Base-by-base conservation (phyloP, 164 flowering plant species). In the Vitis labrusca region DNA sequence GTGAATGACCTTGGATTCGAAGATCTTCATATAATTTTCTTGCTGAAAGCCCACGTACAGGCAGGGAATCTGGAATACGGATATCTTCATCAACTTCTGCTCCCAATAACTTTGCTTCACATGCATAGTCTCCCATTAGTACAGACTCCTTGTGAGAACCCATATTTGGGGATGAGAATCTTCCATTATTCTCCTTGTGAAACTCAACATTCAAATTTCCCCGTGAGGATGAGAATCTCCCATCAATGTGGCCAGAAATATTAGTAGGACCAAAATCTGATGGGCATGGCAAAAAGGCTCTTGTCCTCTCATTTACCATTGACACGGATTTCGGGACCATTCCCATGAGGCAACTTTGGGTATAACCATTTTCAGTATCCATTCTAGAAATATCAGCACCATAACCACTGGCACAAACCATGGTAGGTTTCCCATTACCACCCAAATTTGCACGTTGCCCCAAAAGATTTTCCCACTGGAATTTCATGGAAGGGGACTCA, bases 391-490 rank as follows among this genome's bases (percentile, higher is more conserved):
- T 44, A 9, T 30, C 67, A 53, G 14, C 49, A 29, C 54, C 67
- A 63, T 5, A 29, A 44, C 27, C 44, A 16, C 11, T 29, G 44
- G 44, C 44, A 37, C 5, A 3, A 37, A 3, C 44, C 44, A 37
- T 37, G 44, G 44, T 47, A 16, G 63, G 50, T 49, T 55, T 66
- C 11, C 12, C 52, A 30, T n/a, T 47, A 27, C 59, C 17, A 5
- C 49, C 47, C 5, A 56, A 61, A 32, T 29, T 67, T 11, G 50
- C 37, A 0, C 44, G 64, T 44, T 74, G 71, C 0, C 19, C 53
- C 52, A 75, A 59, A 5, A 70, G 63, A 64, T 61, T 37, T 14
- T 63, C 68, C 73, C 77, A 66, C 52, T 61, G 72, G 51, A 73
- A 71, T 47, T 73, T 79, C 29, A 27, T 51, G 3, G 73, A 59